phyloP scores from a whole-genome alignment of 2,329 filamentous ascomycete genomes.

The Aspergillus felis region DNA sequence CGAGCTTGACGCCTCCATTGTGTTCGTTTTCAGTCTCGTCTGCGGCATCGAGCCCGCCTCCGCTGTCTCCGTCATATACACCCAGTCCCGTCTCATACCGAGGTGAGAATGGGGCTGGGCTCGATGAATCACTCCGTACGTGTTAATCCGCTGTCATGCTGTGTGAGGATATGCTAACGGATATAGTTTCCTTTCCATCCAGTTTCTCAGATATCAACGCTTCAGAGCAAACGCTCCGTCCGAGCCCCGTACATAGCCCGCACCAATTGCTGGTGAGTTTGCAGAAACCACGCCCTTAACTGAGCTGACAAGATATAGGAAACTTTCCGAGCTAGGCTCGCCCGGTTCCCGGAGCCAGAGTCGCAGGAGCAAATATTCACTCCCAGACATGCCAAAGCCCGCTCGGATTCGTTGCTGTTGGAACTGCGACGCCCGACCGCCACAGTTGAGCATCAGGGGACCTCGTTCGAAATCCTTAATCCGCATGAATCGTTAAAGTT shows the following conservation, averaged over 20 bases:
- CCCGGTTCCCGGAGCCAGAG: slow-evolving; percentile 17
- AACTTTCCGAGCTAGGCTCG: slow-evolving; percentile 30
- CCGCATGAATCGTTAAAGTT: slow-evolving; percentile 33
- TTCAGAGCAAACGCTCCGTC: not conserved
- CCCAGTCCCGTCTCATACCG: slow-evolving; percentile 26
- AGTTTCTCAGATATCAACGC: slow-evolving; percentile 4
- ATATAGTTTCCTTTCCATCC: slow-evolving; percentile 10
- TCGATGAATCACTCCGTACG: slow-evolving; percentile 20
- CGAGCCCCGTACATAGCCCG: slow-evolving; percentile 5
- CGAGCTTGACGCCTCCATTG: slow-evolving; percentile 12
- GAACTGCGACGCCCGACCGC: slow-evolving; percentile 19
- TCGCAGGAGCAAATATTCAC: slow-evolving; percentile 15
- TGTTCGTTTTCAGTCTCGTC: slow-evolving; percentile 27
- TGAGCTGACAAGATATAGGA: slow-evolving; percentile 17
- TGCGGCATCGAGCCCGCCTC: slow-evolving; percentile 31
- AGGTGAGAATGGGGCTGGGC: slow-evolving; percentile 28
- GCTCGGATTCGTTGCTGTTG: slow-evolving; percentile 27
- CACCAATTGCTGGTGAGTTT: slow-evolving; percentile 15
- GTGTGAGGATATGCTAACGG: not conserved
- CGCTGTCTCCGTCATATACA: slow-evolving; percentile 36
- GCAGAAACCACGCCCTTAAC: not conserved
- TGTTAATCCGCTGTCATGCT: not conserved
- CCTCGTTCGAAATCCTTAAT: slow-evolving; percentile 37
- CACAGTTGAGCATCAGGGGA: slow-evolving; percentile 32
- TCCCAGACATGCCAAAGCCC: slow-evolving; percentile 16